Percentiles rank a stretch among this genome's conserved stretches.
These are phyloP conservation scores for Volvariella surrecta DNA, from an alignment of 1,284 basidiomycete genomes.

Conservation along the genomic window DNA sequence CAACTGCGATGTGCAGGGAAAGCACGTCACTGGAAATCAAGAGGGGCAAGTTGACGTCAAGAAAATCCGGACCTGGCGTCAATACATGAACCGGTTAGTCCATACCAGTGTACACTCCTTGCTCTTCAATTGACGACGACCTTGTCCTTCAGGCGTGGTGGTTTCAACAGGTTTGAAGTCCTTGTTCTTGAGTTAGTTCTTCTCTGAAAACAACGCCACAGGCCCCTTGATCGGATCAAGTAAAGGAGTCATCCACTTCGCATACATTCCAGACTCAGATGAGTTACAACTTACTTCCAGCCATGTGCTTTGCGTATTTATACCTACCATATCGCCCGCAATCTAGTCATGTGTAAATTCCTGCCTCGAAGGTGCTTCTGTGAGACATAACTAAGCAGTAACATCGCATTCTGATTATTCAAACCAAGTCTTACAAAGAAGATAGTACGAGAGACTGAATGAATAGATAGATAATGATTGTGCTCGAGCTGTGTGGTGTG, in stretches of 20 bases:
- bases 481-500: constrained; percentile 4
- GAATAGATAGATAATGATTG: constrained; percentile 3
- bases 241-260: constrained; percentile 15
- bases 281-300: too few species aligned
- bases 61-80: constrained; percentile 90
- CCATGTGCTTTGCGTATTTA: too few species aligned
- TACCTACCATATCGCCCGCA: constrained; percentile 8
- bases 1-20: constrained; percentile 41
- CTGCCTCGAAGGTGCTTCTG: too few species aligned
- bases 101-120: constrained; percentile 1
- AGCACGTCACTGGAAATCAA: constrained; percentile 75
- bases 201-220: too few species aligned
- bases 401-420: constrained; percentile 1
- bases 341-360: too few species aligned
- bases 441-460: constrained; percentile 2
- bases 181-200: constrained; percentile 2
- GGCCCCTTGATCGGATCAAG: constrained; percentile 50
- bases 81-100: constrained; percentile 86
- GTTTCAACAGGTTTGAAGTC: constrained; percentile 73
- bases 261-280: too few species aligned
- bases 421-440: constrained; percentile 9
- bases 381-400: too few species aligned
- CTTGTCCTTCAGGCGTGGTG: constrained; percentile 56
- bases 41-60: constrained; percentile 71
- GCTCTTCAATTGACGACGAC: constrained; percentile 7